Conservation (phyloP, 2,329 filamentous ascomycete species). For the Trichophaea hybrida region DNA sequence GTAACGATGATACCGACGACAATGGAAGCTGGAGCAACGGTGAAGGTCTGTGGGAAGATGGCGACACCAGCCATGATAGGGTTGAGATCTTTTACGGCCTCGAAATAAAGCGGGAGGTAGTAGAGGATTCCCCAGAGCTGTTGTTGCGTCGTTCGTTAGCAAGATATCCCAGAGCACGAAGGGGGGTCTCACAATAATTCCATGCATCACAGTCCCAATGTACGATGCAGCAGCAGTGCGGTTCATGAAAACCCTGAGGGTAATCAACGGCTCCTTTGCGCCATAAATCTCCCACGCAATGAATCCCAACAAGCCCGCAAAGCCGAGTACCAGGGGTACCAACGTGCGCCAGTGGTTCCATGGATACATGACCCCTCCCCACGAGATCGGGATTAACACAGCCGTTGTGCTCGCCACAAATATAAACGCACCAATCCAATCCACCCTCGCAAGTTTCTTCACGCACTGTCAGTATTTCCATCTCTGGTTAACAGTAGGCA, state of each 20-base stretch:
- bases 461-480: conserved; percentile 30
- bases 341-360: conserved; percentile 51
- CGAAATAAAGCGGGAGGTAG: conserved; percentile 41
- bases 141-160: conserved; percentile 4
- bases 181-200: conserved; percentile 33
- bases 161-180: not conserved
- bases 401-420: conserved; percentile 46
- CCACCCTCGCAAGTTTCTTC: conserved; percentile 36
- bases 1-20: conserved; percentile 42
- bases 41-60: conserved; percentile 46
- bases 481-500: not conserved
- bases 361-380: conserved; percentile 50
- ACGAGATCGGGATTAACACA: conserved; percentile 48
- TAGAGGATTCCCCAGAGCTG: conserved; percentile 41
- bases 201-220: conserved; percentile 43
- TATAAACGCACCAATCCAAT: conserved; percentile 48
- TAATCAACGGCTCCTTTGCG: conserved; percentile 39
- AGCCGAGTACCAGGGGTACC: conserved; percentile 45
- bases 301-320: conserved; percentile 39
- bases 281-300: conserved; percentile 41
- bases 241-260: conserved; percentile 36
- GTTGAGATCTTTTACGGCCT: conserved; percentile 40
- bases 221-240: conserved; percentile 38
- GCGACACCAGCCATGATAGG: conserved; percentile 43
- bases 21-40: conserved; percentile 47